Conservation (phyloP, 2,329 filamentous ascomycete species). For the Stagonosporopsis cucurbitacearum region DNA sequence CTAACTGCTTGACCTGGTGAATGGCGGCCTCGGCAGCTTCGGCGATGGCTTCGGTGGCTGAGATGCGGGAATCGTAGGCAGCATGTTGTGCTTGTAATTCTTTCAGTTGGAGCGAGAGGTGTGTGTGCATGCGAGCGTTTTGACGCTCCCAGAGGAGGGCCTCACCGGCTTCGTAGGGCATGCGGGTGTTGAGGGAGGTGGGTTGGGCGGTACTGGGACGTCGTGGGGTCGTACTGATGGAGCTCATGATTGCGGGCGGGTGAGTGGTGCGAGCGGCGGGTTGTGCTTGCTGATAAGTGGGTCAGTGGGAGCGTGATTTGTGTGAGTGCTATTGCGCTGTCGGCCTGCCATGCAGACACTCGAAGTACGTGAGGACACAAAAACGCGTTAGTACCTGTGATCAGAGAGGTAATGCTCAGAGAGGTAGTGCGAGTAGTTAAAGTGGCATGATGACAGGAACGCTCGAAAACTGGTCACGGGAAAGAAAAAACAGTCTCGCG, state of each 20-base stretch:
- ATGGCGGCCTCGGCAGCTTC: conserved; percentile 25
- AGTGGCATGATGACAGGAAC: neutral
- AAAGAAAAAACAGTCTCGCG: neutral
- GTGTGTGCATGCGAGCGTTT: conserved; percentile 47
- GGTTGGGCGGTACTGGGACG: conserved; percentile 17
- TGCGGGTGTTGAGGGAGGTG: conserved; percentile 14
- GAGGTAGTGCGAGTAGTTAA: too few relatives aligned
- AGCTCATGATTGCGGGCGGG: conserved; percentile 14
- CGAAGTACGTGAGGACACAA: neutral
- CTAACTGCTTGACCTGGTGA: conserved; percentile 21
- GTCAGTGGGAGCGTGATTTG: neutral
- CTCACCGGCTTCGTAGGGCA: conserved; percentile 30
- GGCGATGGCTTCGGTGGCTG: conserved; percentile 26
- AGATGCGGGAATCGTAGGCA: conserved; percentile 30
- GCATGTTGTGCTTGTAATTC: conserved; percentile 39
- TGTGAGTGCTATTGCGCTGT: neutral
- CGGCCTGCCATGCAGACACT: neutral
- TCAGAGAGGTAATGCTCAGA: too few relatives aligned
- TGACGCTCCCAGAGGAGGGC: conserved; percentile 52
- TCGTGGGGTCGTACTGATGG: conserved; percentile 14
- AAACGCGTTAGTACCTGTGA: neutral
- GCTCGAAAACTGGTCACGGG: neutral
- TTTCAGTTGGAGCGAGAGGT: conserved; percentile 46
- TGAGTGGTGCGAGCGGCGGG: neutral
- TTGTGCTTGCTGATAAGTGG: neutral